Conservation (phyloP, 1,284 basidiomycete genomes). For the Cryptococcus amylolentus region DNA sequence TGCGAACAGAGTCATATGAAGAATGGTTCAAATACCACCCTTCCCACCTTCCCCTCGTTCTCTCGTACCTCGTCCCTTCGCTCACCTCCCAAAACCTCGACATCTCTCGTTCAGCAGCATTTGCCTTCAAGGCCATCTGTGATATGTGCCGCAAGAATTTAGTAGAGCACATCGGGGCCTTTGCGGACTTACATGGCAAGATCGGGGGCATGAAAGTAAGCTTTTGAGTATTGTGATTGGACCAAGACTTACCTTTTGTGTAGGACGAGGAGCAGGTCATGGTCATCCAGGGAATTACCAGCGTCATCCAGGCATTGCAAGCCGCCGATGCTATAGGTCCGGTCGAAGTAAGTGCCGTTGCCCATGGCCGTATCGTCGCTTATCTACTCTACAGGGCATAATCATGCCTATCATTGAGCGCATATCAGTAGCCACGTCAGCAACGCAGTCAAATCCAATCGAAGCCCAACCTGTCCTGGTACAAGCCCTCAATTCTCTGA, state of each 20-base stretch:
- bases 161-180: conserved; percentile 74
- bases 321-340: conserved; percentile 70
- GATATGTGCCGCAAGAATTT: conserved; percentile 77
- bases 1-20: conserved; percentile 65
- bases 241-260: conserved; percentile 1
- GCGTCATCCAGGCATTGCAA: conserved; percentile 80
- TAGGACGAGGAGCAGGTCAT: conserved; percentile 83
- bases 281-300: conserved; percentile 82
- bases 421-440: conserved; percentile 60
- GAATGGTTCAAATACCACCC: conserved; percentile 71
- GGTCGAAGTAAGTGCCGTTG: conserved; percentile 58
- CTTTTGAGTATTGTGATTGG: conserved; percentile 9
- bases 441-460: conserved; percentile 42
- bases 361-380: not conserved
- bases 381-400: conserved; percentile 57
- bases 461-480: conserved; percentile 13
- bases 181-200: conserved; percentile 74
- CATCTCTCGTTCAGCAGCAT: conserved; percentile 70
- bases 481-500: conserved; percentile 69
- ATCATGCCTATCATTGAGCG: conserved; percentile 70
- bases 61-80: conserved; percentile 64
- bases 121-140: conserved; percentile 75
- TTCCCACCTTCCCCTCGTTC: conserved; percentile 52
- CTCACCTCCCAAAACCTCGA: conserved; percentile 60
- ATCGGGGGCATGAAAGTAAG: conserved; percentile 68